Conservation (phyloP, 768 basidiomycete species). For the Butyriboletus loyo region DNA sequence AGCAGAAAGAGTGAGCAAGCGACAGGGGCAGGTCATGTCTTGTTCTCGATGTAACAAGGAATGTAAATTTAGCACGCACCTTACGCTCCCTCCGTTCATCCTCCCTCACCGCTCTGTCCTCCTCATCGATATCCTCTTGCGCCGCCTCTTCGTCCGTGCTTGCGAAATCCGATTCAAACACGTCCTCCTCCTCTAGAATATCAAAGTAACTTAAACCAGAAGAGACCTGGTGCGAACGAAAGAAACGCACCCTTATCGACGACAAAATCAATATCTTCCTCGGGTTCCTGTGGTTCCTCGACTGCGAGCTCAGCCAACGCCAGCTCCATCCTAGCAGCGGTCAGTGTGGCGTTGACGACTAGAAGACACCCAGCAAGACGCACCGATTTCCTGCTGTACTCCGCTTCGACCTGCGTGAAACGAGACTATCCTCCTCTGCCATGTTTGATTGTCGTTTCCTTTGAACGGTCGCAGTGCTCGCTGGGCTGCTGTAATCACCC, state of each 20-base stretch:
- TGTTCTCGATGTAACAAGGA: background rate
- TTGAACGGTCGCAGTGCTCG: background rate
- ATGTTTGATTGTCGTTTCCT: slow-evolving; percentile 2
- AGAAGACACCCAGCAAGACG: slow-evolving; percentile 6
- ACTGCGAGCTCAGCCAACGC: slow-evolving; percentile 58
- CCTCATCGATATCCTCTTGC: slow-evolving; percentile 51
- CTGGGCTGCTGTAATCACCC: background rate
- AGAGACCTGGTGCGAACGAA: background rate
- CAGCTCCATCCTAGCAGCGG: slow-evolving; percentile 60
- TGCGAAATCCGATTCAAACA: slow-evolving; percentile 82
- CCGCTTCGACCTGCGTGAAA: slow-evolving; percentile 57
- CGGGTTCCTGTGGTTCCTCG: slow-evolving; percentile 53
- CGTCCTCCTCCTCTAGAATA: slow-evolving; percentile 69
- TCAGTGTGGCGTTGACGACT: slow-evolving; percentile 1
- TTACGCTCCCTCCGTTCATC: slow-evolving; percentile 52
- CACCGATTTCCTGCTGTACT: slow-evolving; percentile 81
- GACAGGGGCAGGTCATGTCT: no score
- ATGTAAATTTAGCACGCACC: slow-evolving; percentile 3
- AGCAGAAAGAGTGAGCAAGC: background rate
- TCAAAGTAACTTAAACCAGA: background rate
- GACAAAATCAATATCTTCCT: slow-evolving; percentile 73
- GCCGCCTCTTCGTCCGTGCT: slow-evolving; percentile 71
- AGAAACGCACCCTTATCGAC: slow-evolving; percentile 53
- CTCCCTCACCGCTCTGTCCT: slow-evolving; percentile 54
- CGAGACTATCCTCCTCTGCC: slow-evolving; percentile 32